phyloP scores from a whole-genome alignment of 78 protist species.

The Dictyostelium firmibasis region DNA sequence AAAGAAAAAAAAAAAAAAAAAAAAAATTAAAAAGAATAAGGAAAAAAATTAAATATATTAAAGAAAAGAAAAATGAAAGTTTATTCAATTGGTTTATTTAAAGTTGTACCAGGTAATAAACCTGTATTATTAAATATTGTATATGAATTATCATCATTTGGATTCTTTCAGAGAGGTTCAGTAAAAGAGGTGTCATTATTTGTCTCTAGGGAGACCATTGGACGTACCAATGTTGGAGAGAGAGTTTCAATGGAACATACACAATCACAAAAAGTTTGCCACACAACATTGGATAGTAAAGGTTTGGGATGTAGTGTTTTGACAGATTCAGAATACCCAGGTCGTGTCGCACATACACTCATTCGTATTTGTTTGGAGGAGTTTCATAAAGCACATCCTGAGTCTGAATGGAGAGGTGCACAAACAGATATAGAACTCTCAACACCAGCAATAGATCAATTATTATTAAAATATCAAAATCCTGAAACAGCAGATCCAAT shows the following conservation, averaged over 20 bases:
- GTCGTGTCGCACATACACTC: slow-evolving; percentile 60
- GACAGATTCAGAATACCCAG: slow-evolving; percentile 80
- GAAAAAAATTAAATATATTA: too few relatives aligned
- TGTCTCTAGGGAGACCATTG: slow-evolving; percentile 76
- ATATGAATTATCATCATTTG: slow-evolving; percentile 69
- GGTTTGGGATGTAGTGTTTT: slow-evolving; percentile 60
- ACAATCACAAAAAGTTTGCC: slow-evolving; percentile 73
- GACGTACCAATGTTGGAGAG: slow-evolving; percentile 39
- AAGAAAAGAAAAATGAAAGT: slow-evolving; percentile 14
- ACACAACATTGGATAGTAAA: slow-evolving; percentile 13
- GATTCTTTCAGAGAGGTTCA: slow-evolving; percentile 70
- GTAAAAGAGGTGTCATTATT: slow-evolving; percentile 58
- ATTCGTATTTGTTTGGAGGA: slow-evolving; percentile 16
- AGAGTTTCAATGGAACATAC: slow-evolving; percentile 48
- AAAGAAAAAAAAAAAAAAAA: neutral
- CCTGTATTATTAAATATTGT: slow-evolving; percentile 55
- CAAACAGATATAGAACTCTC: slow-evolving; percentile 4
- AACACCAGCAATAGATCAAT: slow-evolving; percentile 34
- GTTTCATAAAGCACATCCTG: slow-evolving; percentile 10
- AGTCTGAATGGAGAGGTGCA: slow-evolving; percentile 6
- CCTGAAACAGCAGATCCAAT: slow-evolving; percentile 80
- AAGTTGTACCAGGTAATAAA: slow-evolving; percentile 42
- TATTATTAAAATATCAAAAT: slow-evolving; percentile 48
- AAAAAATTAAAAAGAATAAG: neutral
- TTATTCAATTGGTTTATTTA: slow-evolving; percentile 63